These are phyloP conservation scores for Trametopsis cervina DNA, from an alignment of 768 basidiomycete genomes.

Conservation along the genomic window DNA sequence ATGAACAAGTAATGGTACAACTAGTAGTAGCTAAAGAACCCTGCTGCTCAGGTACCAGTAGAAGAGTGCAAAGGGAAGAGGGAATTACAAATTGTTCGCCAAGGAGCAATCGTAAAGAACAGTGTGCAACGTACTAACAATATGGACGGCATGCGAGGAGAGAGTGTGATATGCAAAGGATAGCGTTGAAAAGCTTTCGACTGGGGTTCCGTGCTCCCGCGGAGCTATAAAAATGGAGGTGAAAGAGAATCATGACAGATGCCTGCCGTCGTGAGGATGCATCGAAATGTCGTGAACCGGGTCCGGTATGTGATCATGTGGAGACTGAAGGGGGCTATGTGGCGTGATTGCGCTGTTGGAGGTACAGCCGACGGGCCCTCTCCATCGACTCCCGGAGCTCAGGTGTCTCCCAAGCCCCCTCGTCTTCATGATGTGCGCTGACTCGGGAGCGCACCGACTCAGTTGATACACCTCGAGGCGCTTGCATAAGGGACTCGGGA, in stretches of 20 bases:
- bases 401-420: conserved; percentile 49
- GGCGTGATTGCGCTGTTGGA: conserved; percentile 11
- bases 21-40: background rate
- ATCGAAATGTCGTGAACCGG: background rate
- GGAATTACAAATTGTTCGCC: background rate
- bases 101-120: background rate
- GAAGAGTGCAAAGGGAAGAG: background rate
- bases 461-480: conserved; percentile 26
- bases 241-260: too few species aligned
- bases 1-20: background rate
- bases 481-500: conserved; percentile 6
- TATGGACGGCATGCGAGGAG: too few species aligned
- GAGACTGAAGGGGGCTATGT: background rate
- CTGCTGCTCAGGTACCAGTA: background rate
- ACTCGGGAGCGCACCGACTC: conserved; percentile 25
- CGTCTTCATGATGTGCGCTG: conserved; percentile 34
- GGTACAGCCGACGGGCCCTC: conserved; percentile 44
- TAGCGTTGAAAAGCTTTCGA: background rate
- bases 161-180: background rate
- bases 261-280: too few species aligned
- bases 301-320: background rate
- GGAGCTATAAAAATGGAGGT: too few species aligned
- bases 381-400: conserved; percentile 70
- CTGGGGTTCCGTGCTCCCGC: too few species aligned
- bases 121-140: background rate